Base-by-base conservation (phyloP, 1,284 basidiomycete species). In the Boletellus dicymbophilus region DNA sequence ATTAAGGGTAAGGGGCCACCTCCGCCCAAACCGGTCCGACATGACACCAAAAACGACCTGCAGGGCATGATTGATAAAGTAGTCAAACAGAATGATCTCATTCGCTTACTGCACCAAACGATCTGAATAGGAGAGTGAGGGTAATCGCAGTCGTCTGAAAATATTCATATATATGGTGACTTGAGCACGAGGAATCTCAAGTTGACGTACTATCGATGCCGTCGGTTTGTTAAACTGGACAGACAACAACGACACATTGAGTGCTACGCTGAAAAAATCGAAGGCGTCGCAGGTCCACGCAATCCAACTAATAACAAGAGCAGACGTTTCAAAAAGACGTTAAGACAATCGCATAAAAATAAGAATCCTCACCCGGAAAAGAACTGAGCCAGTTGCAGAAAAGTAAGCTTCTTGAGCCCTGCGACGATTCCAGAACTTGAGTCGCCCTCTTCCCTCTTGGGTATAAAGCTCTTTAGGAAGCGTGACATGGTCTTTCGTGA, bases 41-140 rank as follows among this genome's bases (percentile, higher is more conserved):
- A 88, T 59, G 49, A 93, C 66, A 37, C 88, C 88, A 57, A 98
- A 96, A 54, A 93, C 69, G 52, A 93, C 62, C 77, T 80, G 40
- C 10, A 28, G 13, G 37, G 23, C 6, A 44, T 20, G 26, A 34
- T 22, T 6, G 16, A 28, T 13, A 42, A 26, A 31, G 20, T 11
- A 2, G 18, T 16, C 8, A 36, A 34, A 18, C 13, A 18, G 25
- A 28, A 26, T 36, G 7, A 28, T 13, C 8, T n/a, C 10, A 18
- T 18, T 34, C 42, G 58, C 77, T 69, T 53, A 86, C 81, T 9
- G 95, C 95, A 27, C 95, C 96, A 31, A 86, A 67, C 0, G 90
- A 90, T 44, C 96, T 85, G 74, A 97, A 93, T 21, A 98, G 80
- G 1, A 98, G 80, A 0, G 95, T 98, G 39, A 98, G 79, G 8